Base-by-base conservation (phyloP, 441 rosid genomes). In the Cnidoscolus chayamansa region DNA sequence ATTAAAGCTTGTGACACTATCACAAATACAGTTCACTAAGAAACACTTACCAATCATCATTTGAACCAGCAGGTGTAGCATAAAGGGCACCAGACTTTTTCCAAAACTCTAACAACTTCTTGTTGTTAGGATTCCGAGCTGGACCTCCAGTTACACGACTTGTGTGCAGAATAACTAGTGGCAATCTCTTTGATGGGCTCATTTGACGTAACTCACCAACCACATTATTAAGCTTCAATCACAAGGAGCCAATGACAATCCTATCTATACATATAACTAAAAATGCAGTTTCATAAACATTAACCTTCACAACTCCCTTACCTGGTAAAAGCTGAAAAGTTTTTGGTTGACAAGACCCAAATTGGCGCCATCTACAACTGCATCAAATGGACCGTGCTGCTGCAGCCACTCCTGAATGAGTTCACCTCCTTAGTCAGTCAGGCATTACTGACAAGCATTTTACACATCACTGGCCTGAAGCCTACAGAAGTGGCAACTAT, bases 311-410 rank as follows among this genome's bases (percentile, higher is more conserved):
- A 59, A 47, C 5, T 43, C 57, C 63, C 62, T 61, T 77, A 94
- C 97, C 90, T 89, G 92, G 80, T 67, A 58, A 75, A 90, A 88
- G 79, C 68, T 89, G 79, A 94, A 86, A 65, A 31, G 43, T 0
- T 77, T 83, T 55, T 85, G 86, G 30, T 85, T 84, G 48, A 84
- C 65, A 74, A 90, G 86, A 50, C 96, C 86, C 45, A 87, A 81
- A 81, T 94, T 94, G 43, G 98, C 97, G 65, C 94, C 97, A 79
- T 94, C 98, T 70, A 94, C 72, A 37, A 92, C 89, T 9, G 97
- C 93, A 79, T 94, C 97, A 82, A 90, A 94, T 43, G 98, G 98
- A 78, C 98, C 97, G 82, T 89, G 85, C 79, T 49, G 67, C 73
- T 77, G 76, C 50, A 90, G 80, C 98, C 98, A 92, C 71, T 86